Conservation (phyloP, 768 basidiomycete species). For the Hebeloma cylindrosporum region DNA sequence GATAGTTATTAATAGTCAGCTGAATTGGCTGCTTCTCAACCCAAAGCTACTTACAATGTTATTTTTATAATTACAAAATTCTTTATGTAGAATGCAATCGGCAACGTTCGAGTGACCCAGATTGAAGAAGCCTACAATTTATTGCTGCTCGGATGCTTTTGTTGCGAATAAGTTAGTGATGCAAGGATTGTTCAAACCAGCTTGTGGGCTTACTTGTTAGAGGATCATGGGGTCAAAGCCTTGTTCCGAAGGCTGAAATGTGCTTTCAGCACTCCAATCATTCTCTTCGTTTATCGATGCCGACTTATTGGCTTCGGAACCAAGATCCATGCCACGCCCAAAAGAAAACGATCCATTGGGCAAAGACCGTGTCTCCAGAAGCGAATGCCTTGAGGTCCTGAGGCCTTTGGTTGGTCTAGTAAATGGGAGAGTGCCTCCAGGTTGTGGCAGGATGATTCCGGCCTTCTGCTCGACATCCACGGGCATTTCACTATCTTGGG, state of each 20-base stretch:
- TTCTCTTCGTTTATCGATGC: conserved; percentile 32
- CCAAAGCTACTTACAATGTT: no score
- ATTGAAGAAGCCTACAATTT: no score
- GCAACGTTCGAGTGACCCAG: no score
- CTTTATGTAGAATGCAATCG: no score
- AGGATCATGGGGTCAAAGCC: conserved; percentile 26
- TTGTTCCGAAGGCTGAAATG: conserved; percentile 19
- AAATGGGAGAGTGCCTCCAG: background rate
- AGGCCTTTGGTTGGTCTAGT: conserved; percentile 42
- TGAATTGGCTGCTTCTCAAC: no score
- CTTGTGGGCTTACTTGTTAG: no score
- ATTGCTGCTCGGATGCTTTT: no score
- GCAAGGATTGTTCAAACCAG: no score
- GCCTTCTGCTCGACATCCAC: background rate
- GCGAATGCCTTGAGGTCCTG: conserved; percentile 32
- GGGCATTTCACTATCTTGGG: conserved; percentile 1
- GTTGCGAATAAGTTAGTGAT: no score
- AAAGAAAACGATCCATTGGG: conserved; percentile 29
- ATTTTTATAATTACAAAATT: no score
- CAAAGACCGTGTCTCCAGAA: conserved; percentile 39
- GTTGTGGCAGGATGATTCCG: background rate
- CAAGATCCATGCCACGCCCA: conserved; percentile 1
- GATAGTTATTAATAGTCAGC: no score
- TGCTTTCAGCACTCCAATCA: conserved; percentile 39
- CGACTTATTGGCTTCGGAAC: conserved; percentile 6